These are phyloP conservation scores for Chlamydomonas reinhardtii DNA, from an alignment of 163 green algal species.

Conservation along the genomic window DNA sequence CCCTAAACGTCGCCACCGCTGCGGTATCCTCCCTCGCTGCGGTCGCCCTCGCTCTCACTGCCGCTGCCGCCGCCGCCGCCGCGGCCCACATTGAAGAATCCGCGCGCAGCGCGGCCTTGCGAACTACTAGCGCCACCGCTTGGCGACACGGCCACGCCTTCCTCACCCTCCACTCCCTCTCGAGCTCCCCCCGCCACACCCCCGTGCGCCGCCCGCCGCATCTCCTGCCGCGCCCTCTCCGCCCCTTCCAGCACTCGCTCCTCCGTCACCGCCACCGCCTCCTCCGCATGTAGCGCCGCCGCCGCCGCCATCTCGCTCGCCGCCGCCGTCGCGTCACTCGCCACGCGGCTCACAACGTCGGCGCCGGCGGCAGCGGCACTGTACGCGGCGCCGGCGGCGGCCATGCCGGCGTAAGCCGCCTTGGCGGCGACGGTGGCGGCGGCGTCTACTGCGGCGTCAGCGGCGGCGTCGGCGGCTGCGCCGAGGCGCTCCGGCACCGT, in stretches of 20 bases:
- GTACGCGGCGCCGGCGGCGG: conserved; percentile 6
- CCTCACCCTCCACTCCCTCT: conserved; percentile 5
- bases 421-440: conserved; percentile 21
- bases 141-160: too few species aligned
- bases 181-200: not conserved
- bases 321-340: not conserved
- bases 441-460: not conserved
- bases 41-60: too few species aligned
- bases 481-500: not conserved
- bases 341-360: not conserved
- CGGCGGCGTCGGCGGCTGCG: not conserved
- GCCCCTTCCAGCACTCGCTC: not conserved
- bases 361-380: not conserved
- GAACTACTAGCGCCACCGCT: too few species aligned
- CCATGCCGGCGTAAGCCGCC: not conserved
- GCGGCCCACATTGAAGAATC: not conserved
- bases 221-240: not conserved
- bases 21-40: too few species aligned
- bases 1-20: too few species aligned
- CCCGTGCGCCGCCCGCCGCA: not conserved
- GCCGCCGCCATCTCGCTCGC: not conserved
- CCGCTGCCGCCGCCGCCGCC: not conserved
- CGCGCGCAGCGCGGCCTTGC: not conserved
- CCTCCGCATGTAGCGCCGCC: not conserved
- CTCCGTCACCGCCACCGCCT: not conserved